Conservation (phyloP, 805 yeast genomes). For the Candida andamanensis region DNA sequence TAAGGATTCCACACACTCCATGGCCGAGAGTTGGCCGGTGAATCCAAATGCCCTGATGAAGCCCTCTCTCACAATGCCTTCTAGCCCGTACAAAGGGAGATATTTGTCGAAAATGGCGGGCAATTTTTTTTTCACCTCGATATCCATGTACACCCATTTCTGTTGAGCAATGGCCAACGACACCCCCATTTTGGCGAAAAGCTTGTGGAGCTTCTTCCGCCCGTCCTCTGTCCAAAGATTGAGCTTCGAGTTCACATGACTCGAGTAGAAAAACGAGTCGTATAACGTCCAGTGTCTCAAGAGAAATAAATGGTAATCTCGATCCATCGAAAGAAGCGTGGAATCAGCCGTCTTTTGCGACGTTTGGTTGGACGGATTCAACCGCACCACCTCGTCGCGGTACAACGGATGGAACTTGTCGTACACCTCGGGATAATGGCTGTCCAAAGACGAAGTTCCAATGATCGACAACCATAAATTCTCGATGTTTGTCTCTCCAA, state of each 20-base stretch:
- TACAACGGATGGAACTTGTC: slow-evolving; percentile 65
- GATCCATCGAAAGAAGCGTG: slow-evolving; percentile 57
- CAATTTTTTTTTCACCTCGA: slow-evolving; percentile 67
- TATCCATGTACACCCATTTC: slow-evolving; percentile 87
- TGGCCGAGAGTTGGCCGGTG: slow-evolving; percentile 82
- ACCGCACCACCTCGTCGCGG: slow-evolving; percentile 76
- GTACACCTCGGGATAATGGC: slow-evolving; percentile 69
- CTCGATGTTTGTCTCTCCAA: slow-evolving; percentile 74
- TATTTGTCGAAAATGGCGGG: slow-evolving; percentile 65
- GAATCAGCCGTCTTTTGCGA: slow-evolving; percentile 34
- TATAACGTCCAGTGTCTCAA: slow-evolving; percentile 91
- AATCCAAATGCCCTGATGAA: slow-evolving; percentile 83
- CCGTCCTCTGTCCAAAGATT: slow-evolving; percentile 92
- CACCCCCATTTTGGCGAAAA: slow-evolving; percentile 96
- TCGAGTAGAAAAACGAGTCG: slow-evolving; percentile 86
- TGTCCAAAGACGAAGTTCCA: slow-evolving; percentile 80
- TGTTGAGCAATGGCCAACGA: slow-evolving; percentile 85
- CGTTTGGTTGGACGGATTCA: slow-evolving; percentile 37
- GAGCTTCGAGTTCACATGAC: slow-evolving; percentile 82
- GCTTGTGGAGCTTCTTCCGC: slow-evolving; percentile 73
- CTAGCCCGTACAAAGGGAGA: slow-evolving; percentile 71
- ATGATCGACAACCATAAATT: slow-evolving; percentile 82
- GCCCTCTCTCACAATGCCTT: slow-evolving; percentile 79
- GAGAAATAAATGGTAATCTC: slow-evolving; percentile 81
- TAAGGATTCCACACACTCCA: slow-evolving; percentile 87